These are phyloP conservation scores for Scutellaria minor DNA, from an alignment of 257 asterid species.

Conservation along the genomic window DNA sequence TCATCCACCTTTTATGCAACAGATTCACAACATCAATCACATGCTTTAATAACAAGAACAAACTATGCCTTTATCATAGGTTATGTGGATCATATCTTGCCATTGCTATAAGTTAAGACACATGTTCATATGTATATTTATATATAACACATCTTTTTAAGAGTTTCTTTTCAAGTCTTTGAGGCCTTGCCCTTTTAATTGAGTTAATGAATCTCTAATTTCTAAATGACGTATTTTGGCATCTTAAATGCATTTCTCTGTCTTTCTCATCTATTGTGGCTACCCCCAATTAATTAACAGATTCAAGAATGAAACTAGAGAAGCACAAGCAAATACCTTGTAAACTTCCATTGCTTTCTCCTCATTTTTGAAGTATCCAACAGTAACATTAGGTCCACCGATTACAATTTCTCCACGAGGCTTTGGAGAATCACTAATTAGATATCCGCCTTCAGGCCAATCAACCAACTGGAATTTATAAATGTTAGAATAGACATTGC, in stretches of 20 bases:
- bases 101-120: not conserved
- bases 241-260: not conserved
- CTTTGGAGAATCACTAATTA: slow-evolving; percentile 75
- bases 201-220: not conserved
- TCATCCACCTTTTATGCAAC: slow-evolving; percentile 66
- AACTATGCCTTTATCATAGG: not conserved
- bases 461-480: slow-evolving; percentile 71
- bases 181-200: not conserved
- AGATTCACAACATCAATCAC: slow-evolving; percentile 11
- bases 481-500: not conserved
- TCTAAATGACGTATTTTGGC: not conserved
- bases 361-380: slow-evolving; percentile 90
- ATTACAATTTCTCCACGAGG: slow-evolving; percentile 93
- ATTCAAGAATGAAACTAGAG: not conserved
- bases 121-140: not conserved
- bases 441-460: slow-evolving; percentile 96
- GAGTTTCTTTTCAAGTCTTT: not conserved
- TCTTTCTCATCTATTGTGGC: not conserved
- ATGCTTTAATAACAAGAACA: not conserved
- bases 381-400: slow-evolving; percentile 94
- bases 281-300: not conserved
- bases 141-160: not conserved
- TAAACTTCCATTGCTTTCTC: slow-evolving; percentile 89
- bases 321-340: slow-evolving; percentile 58
- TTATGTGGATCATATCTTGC: not conserved